Evolutionary conservation across 2,329 filamentous ascomycete species (phyloP).

Genomic region (Harringtonia aguacate): DNA sequence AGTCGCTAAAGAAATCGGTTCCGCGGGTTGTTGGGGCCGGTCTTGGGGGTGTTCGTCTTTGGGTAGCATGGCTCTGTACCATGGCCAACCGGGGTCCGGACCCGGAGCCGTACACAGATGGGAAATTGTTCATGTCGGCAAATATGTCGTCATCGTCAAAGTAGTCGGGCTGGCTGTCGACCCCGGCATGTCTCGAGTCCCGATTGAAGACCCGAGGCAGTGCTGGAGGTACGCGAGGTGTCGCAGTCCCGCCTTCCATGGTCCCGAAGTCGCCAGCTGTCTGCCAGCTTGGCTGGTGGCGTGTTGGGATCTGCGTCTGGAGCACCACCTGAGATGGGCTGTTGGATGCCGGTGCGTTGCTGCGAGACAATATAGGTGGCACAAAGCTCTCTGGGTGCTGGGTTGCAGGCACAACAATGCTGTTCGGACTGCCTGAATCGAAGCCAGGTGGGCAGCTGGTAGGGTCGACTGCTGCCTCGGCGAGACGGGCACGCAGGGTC

Average conservation of each 20-base stretch:
- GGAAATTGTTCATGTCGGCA: slow-evolving; percentile 8
- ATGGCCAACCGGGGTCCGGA: background rate
- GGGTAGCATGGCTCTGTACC: background rate
- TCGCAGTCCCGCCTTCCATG: background rate
- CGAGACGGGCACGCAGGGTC: slow-evolving; percentile 27
- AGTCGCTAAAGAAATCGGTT: slow-evolving; percentile 16
- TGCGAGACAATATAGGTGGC: slow-evolving; percentile 19
- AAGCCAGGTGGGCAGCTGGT: slow-evolving; percentile 10
- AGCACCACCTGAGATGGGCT: slow-evolving; percentile 36
- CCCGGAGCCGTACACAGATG: background rate
- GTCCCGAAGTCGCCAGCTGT: background rate
- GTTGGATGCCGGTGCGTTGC: slow-evolving; percentile 20
- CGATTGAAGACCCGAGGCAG: background rate
- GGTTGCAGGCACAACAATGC: slow-evolving; percentile 31
- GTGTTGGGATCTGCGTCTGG: slow-evolving; percentile 33
- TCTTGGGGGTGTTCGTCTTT: background rate
- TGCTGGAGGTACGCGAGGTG: background rate
- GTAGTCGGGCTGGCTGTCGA: slow-evolving; percentile 9
- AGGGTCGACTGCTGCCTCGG: slow-evolving; percentile 30
- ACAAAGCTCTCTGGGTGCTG: slow-evolving; percentile 24
- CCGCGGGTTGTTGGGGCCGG: background rate
- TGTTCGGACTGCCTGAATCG: slow-evolving; percentile 15
- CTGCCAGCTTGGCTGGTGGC: background rate
- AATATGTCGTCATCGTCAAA: slow-evolving; percentile 15
- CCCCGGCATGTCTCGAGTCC: background rate